Conservation (phyloP, 2,329 filamentous ascomycete species). For the Fusarium sp. region DNA sequence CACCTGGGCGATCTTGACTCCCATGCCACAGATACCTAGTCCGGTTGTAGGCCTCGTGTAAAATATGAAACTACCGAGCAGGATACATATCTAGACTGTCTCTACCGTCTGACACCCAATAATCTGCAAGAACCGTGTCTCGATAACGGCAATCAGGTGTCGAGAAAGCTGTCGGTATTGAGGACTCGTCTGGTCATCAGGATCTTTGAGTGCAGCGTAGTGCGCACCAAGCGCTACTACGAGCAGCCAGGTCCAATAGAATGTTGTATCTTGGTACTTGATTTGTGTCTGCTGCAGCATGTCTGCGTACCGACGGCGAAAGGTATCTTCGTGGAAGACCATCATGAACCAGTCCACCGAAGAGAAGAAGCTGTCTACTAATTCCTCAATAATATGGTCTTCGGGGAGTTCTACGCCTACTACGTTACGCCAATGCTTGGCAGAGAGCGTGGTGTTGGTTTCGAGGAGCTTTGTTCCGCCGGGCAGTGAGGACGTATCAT, state of each 20-base stretch:
- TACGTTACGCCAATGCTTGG: not conserved
- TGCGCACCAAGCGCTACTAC: not conserved
- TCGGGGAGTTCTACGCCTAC: not conserved
- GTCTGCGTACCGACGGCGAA: rapidly evolving
- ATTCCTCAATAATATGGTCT: rapidly evolving
- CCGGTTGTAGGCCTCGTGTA: rapidly evolving
- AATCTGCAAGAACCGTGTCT: not conserved
- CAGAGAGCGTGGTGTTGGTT: not conserved
- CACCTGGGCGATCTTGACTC: not conserved
- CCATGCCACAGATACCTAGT: not conserved
- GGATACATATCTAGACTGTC: not conserved
- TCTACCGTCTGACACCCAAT: not conserved
- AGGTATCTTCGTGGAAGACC: not conserved
- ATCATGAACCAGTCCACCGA: not conserved
- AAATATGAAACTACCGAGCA: not conserved
- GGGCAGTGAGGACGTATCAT: not conserved
- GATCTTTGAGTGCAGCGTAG: not conserved
- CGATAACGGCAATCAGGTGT: rapidly evolving
- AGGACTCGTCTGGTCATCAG: rapidly evolving
- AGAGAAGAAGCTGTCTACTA: not conserved
- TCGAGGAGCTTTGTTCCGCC: not conserved
- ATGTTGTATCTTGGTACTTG: not conserved
- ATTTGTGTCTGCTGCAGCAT: not conserved
- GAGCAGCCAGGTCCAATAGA: not conserved
- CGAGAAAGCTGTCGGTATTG: not conserved